A percentile compares a stretch with the other conserved stretches of the same genome.
Evolutionary conservation across 2,329 filamentous ascomycete genomes (phyloP).

Genomic region (Neobulgaria alba): DNA sequence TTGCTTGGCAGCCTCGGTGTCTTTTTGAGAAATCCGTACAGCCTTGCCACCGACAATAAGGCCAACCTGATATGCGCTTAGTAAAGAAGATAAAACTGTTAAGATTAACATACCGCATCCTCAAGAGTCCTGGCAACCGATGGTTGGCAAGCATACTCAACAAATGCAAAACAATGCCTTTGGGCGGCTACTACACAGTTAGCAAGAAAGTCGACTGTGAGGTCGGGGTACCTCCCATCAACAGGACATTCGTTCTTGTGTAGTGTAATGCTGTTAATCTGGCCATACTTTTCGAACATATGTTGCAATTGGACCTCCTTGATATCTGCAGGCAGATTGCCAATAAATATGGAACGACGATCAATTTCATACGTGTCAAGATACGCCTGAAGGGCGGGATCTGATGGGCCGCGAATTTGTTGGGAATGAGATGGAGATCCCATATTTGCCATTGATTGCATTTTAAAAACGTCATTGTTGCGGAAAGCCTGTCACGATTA

Average conservation of each 20-base stretch:
- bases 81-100: not conserved
- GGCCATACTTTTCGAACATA: constrained; percentile 33
- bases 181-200: constrained; percentile 18
- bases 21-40: constrained; percentile 26
- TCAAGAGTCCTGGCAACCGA: constrained; percentile 18
- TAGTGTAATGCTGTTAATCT: constrained; percentile 30
- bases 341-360: constrained; percentile 40
- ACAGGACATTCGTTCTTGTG: constrained; percentile 25
- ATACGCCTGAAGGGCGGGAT: constrained; percentile 15
- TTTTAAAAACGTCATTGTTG: constrained; percentile 25
- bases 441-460: constrained; percentile 30
- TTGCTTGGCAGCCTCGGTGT: constrained; percentile 17
- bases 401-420: constrained; percentile 2
- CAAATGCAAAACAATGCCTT: constrained; percentile 29
- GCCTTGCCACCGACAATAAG: constrained; percentile 17
- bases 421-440: constrained; percentile 9
- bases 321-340: constrained; percentile 34
- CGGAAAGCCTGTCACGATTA: constrained; percentile 20
- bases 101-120: constrained; percentile 15
- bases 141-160: constrained; percentile 24
- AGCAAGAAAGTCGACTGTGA: not conserved
- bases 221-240: constrained; percentile 17
- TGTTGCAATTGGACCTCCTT: constrained; percentile 31
- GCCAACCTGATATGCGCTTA: constrained; percentile 16
- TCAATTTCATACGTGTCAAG: constrained; percentile 36